Evolutionary conservation across 345 rosid genomes (phyloP).

Genomic region (Populus deltoides): DNA sequence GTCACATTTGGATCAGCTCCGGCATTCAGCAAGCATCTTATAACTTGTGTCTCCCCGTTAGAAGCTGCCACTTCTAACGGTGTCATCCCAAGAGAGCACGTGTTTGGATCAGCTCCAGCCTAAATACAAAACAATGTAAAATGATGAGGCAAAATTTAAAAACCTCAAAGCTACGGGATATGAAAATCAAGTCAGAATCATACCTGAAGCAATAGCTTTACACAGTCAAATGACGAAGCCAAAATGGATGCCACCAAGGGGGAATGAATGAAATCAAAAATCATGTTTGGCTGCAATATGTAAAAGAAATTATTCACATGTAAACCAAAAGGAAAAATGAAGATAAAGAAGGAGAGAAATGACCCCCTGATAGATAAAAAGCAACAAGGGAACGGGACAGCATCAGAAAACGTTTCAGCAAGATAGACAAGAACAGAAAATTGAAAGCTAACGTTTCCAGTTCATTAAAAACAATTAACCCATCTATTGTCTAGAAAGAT

Average conservation of each 20-base stretch:
- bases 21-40: background rate
- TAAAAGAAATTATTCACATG: no score
- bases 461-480: no score
- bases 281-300: conserved; percentile 15
- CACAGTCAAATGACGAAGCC: conserved; percentile 19
- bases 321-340: no score
- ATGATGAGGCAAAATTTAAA: no score
- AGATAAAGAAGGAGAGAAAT: no score
- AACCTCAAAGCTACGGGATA: background rate
- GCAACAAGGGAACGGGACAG: no score
- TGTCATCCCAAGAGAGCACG: background rate
- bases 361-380: no score
- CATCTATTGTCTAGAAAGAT: no score
- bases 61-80: background rate
- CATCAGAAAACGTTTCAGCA: no score
- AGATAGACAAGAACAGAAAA: no score
- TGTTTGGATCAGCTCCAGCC: conserved; percentile 20
- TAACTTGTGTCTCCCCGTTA: background rate
- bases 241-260: conserved; percentile 11
- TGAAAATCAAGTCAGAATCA: background rate
- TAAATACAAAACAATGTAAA: background rate
- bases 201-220: conserved; percentile 23
- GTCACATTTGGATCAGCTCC: conserved; percentile 1
- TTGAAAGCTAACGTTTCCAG: no score
- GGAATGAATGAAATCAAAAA: background rate